Evolutionary conservation across 1,139 yeast species (phyloP).

Genomic region (Hanseniaspora uvarum): DNA sequence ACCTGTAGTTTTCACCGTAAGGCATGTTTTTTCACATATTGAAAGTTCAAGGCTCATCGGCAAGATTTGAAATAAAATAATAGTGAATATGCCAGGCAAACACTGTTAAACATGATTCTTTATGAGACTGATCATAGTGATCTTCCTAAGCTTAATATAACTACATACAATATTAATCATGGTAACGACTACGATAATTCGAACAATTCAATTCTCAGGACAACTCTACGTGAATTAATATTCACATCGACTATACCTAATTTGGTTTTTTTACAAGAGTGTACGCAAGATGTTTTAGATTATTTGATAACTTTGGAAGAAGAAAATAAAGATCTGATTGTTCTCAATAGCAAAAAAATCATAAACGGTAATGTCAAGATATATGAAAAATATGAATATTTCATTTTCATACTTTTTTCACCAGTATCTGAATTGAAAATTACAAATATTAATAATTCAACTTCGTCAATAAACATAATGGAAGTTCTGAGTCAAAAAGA

Average conservation of each 20-base stretch:
- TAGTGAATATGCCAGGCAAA: too few species aligned
- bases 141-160: neutral
- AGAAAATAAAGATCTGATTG: neutral
- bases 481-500: neutral
- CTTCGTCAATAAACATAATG: neutral
- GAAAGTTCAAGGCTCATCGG: neutral
- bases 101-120: neutral
- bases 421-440: neutral
- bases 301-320: neutral
- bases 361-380: neutral
- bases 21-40: too few species aligned
- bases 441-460: neutral
- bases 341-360: slow-evolving; percentile 9
- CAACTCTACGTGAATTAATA: neutral
- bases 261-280: slow-evolving; percentile 8
- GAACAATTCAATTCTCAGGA: neutral
- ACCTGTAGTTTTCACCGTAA: too few species aligned
- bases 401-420: neutral
- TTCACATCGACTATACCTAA: neutral
- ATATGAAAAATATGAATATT: slow-evolving; percentile 11
- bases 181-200: slow-evolving; percentile 2
- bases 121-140: neutral
- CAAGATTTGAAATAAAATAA: too few species aligned
- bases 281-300: slow-evolving; percentile 7
- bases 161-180: slow-evolving; percentile 11